Percentiles rank a stretch among this genome's conserved stretches.
phyloP scores from a whole-genome alignment of 179 eudicot species.

The Beta corolliflora region DNA sequence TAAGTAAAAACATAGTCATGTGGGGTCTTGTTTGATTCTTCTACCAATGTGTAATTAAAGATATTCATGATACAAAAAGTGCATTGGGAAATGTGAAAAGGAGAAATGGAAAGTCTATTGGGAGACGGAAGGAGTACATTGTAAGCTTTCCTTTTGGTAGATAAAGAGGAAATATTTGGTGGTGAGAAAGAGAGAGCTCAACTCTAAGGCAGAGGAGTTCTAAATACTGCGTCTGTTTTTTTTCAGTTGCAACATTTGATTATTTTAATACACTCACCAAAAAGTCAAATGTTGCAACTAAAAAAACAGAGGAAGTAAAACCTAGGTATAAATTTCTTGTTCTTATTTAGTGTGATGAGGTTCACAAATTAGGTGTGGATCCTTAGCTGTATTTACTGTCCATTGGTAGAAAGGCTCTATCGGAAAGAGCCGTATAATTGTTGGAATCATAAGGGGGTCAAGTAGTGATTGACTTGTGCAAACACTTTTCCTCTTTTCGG shows the following conservation, averaged over 20 bases:
- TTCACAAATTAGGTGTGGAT: background rate
- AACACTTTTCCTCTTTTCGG: background rate
- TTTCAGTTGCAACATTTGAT: too few relatives aligned
- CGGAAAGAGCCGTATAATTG: background rate
- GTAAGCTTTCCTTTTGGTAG: background rate
- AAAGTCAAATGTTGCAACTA: too few relatives aligned
- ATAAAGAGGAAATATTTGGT: background rate
- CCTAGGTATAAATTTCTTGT: background rate
- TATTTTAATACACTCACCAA: too few relatives aligned
- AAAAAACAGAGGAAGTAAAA: background rate
- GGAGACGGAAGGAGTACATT: background rate
- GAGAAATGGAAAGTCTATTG: too few relatives aligned
- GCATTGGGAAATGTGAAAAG: too few relatives aligned
- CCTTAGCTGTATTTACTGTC: background rate
- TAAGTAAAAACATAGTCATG: too few relatives aligned
- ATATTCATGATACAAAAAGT: too few relatives aligned
- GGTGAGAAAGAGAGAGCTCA: background rate
- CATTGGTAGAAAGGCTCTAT: background rate
- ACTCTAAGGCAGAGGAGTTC: slow-evolving; percentile 1
- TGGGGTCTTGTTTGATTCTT: too few relatives aligned
- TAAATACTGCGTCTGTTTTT: background rate
- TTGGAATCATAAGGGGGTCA: background rate
- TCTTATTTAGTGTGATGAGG: background rate
- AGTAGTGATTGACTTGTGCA: background rate
- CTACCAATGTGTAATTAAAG: too few relatives aligned